Conservation (phyloP, 257 asterid species). For the Plantago ovata region DNA sequence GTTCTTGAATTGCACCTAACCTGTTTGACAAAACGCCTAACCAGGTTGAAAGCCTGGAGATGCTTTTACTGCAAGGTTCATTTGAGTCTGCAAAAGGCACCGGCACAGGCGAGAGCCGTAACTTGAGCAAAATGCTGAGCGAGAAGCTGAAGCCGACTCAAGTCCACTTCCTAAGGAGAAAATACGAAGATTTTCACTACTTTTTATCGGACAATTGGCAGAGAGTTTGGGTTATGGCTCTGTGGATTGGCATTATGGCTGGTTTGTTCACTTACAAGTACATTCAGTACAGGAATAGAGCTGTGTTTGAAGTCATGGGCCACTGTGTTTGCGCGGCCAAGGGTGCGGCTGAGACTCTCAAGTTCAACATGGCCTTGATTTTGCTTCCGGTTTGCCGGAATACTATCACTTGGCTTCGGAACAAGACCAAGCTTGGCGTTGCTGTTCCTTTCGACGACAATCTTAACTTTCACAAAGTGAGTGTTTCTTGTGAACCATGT, state of each 20-base stretch:
- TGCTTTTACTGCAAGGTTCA: conserved; percentile 86
- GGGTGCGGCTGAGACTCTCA: conserved; percentile 86
- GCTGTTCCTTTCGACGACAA: conserved; percentile 85
- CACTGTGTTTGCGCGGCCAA: conserved; percentile 74
- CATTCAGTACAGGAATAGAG: conserved; percentile 46
- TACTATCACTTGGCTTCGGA: conserved; percentile 85
- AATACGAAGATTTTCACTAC: conserved; percentile 52
- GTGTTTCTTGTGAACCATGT: no score
- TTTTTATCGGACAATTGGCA: conserved; percentile 83
- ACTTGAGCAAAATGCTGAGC: conserved; percentile 80
- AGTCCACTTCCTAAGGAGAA: conserved; percentile 40
- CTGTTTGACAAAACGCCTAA: neutral
- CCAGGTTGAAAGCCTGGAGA: conserved; percentile 82
- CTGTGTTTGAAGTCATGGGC: conserved; percentile 63
- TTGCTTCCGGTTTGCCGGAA: conserved; percentile 78
- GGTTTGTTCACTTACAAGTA: conserved; percentile 74
- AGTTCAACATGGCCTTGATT: conserved; percentile 83
- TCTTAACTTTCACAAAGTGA: conserved; percentile 78
- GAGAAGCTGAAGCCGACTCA: conserved; percentile 73
- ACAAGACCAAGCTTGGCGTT: conserved; percentile 53
- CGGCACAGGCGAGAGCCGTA: conserved; percentile 65
- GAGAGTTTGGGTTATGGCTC: conserved; percentile 78
- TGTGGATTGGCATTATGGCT: conserved; percentile 89
- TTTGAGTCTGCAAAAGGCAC: conserved; percentile 33
- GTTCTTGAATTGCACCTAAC: neutral